Evolutionary conservation across 352 stramenopile genomes (phyloP).

Genomic region (Phytophthora fragariaefolia): DNA sequence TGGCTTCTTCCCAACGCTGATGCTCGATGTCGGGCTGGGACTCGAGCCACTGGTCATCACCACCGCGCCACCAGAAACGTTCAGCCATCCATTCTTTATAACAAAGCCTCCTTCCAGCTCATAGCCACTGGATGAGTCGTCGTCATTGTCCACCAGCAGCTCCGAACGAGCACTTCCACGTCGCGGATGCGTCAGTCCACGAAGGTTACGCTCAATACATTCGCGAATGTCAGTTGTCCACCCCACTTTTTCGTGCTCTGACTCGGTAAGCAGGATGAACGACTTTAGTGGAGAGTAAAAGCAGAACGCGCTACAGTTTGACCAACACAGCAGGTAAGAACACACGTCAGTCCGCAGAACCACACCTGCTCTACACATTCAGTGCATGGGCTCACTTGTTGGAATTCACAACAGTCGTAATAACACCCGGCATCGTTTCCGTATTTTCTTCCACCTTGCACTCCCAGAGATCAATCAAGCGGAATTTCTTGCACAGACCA

Average conservation of each 20-base stretch:
- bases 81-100: slow-evolving; percentile 90
- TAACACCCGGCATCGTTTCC: slow-evolving; percentile 70
- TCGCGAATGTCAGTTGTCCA: slow-evolving; percentile 77
- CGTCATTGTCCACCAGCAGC: slow-evolving; percentile 67
- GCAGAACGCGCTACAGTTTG: slow-evolving; percentile 69
- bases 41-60: slow-evolving; percentile 7
- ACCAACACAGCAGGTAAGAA: slow-evolving; percentile 13
- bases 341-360: slow-evolving; percentile 7
- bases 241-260: slow-evolving; percentile 59
- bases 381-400: slow-evolving; percentile 58
- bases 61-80: slow-evolving; percentile 55
- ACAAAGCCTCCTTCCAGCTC: slow-evolving; percentile 74
- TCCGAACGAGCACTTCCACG: slow-evolving; percentile 71
- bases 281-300: slow-evolving; percentile 89
- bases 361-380: slow-evolving; percentile 1
- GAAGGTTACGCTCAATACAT: slow-evolving; percentile 64
- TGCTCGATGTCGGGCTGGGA: slow-evolving; percentile 21
- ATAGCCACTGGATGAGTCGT: slow-evolving; percentile 64
- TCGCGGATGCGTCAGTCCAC: slow-evolving; percentile 53
- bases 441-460: slow-evolving; percentile 79
- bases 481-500: slow-evolving; percentile 81
- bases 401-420: slow-evolving; percentile 69
- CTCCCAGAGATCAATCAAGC: slow-evolving; percentile 79
- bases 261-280: slow-evolving; percentile 81
- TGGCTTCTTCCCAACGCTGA: slow-evolving; percentile 36